A percentile compares a stretch with the other conserved stretches of the same genome.
These are phyloP conservation scores for Aspergillus vadensis DNA, from an alignment of 2,329 filamentous ascomycete genomes.

Conservation along the genomic window DNA sequence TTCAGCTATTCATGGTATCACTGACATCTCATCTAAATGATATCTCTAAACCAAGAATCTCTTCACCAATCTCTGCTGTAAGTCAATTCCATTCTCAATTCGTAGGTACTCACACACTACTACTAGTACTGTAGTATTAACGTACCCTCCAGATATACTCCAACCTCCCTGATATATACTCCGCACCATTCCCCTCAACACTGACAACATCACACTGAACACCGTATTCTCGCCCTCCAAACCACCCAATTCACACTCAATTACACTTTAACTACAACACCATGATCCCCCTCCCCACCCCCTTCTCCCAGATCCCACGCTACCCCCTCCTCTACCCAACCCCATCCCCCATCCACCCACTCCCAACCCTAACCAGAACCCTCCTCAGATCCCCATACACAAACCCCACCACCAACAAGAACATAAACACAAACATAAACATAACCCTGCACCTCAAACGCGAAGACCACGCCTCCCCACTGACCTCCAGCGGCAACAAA, in stretches of 20 bases:
- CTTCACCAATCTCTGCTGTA: no score
- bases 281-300: slow-evolving; percentile 24
- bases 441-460: slow-evolving; percentile 36
- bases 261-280: neutral
- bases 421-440: neutral
- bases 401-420: slow-evolving; percentile 3
- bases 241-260: no score
- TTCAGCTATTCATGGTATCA: no score
- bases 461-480: slow-evolving; percentile 39
- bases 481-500: slow-evolving; percentile 40
- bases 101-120: no score
- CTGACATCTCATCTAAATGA: no score
- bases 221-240: no score
- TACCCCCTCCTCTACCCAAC: slow-evolving; percentile 32
- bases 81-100: no score
- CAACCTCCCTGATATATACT: neutral
- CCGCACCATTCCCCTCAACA: no score
- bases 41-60: no score
- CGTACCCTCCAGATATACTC: no score
- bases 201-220: no score
- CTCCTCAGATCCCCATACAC: slow-evolving; percentile 1
- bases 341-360: slow-evolving; percentile 36
- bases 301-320: slow-evolving; percentile 32
- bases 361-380: slow-evolving; percentile 23
- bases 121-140: no score